These are phyloP conservation scores for Hypomyces perniciosus DNA, from an alignment of 2,329 filamentous ascomycete species.

Conservation along the genomic window DNA sequence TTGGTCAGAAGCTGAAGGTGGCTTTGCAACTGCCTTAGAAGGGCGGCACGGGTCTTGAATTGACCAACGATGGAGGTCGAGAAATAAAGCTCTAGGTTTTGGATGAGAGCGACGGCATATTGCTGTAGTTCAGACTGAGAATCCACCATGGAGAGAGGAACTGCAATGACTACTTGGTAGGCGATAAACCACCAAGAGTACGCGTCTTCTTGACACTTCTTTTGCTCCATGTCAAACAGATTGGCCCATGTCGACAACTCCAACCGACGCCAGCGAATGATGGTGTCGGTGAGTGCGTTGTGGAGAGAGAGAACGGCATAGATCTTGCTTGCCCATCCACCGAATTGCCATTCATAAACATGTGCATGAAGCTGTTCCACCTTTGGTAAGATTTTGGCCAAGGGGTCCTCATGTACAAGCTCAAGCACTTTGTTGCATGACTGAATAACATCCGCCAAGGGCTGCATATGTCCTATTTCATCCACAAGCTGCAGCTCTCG, in stretches of 20 bases:
- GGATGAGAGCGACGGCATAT: slow-evolving; percentile 65
- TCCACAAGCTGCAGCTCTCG: slow-evolving; percentile 60
- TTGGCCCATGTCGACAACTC: slow-evolving; percentile 90
- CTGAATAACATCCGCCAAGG: slow-evolving; percentile 66
- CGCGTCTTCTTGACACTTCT: slow-evolving; percentile 70
- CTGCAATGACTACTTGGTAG: slow-evolving; percentile 80
- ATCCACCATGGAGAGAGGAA: slow-evolving; percentile 60
- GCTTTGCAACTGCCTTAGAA: slow-evolving; percentile 59
- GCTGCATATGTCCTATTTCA: slow-evolving; percentile 68
- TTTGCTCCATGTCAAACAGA: slow-evolving; percentile 76
- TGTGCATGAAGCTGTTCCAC: slow-evolving; percentile 81
- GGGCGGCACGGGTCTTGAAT: slow-evolving; percentile 62
- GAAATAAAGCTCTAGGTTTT: slow-evolving; percentile 74
- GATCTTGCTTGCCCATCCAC: slow-evolving; percentile 75
- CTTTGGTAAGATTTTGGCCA: slow-evolving; percentile 79
- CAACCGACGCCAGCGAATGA: slow-evolving; percentile 84
- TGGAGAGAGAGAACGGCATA: slow-evolving; percentile 66
- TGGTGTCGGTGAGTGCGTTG: slow-evolving; percentile 69
- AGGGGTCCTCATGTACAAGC: slow-evolving; percentile 71
- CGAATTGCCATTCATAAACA: slow-evolving; percentile 89
- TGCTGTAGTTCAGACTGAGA: slow-evolving; percentile 51
- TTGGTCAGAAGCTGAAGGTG: slow-evolving; percentile 58
- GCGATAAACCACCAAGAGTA: slow-evolving; percentile 95
- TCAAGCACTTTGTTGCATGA: slow-evolving; percentile 70
- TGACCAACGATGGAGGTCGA: slow-evolving; percentile 74